Evolutionary conservation across 768 basidiomycete species (phyloP).

Genomic region (Dioszegia aurantiaca): DNA sequence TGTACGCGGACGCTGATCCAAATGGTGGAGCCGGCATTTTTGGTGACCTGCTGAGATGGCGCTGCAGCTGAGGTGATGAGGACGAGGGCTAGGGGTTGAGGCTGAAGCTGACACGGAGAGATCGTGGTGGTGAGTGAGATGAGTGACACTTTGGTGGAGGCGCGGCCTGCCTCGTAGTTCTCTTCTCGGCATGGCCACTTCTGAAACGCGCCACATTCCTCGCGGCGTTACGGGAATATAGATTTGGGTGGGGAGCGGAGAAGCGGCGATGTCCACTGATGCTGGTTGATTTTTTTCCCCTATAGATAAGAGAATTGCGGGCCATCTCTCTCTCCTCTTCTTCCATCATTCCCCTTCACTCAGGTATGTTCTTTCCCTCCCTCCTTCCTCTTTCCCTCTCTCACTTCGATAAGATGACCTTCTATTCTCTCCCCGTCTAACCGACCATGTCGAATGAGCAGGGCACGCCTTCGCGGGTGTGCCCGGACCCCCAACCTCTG

Average conservation of each 20-base stretch:
- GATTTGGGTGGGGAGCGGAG: too few species aligned
- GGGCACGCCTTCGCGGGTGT: slow-evolving; percentile 50
- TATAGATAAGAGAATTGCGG: not conserved
- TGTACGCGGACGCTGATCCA: slow-evolving; percentile 48
- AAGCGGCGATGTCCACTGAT: too few species aligned
- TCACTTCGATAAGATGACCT: slow-evolving; percentile 49
- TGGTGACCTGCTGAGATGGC: not conserved
- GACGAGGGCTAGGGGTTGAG: too few species aligned
- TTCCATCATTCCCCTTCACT: not conserved
- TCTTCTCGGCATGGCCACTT: not conserved
- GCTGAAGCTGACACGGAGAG: too few species aligned
- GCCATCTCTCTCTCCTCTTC: not conserved
- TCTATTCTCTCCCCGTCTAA: slow-evolving; percentile 54
- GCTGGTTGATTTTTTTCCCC: too few species aligned
- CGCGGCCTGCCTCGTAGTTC: not conserved
- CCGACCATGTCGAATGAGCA: slow-evolving; percentile 54
- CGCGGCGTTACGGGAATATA: slow-evolving; percentile 1
- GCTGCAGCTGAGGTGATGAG: not conserved
- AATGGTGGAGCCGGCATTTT: slow-evolving; percentile 41
- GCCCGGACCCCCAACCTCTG: slow-evolving; percentile 41
- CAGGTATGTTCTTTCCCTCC: slow-evolving; percentile 1
- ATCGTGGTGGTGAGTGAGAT: too few species aligned
- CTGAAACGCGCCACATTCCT: slow-evolving; percentile 12
- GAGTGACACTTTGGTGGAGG: not conserved
- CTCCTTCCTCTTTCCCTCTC: slow-evolving; percentile 9